phyloP scores from a whole-genome alignment of 164 flowering plant species.

The Chimonanthus salicifolius region DNA sequence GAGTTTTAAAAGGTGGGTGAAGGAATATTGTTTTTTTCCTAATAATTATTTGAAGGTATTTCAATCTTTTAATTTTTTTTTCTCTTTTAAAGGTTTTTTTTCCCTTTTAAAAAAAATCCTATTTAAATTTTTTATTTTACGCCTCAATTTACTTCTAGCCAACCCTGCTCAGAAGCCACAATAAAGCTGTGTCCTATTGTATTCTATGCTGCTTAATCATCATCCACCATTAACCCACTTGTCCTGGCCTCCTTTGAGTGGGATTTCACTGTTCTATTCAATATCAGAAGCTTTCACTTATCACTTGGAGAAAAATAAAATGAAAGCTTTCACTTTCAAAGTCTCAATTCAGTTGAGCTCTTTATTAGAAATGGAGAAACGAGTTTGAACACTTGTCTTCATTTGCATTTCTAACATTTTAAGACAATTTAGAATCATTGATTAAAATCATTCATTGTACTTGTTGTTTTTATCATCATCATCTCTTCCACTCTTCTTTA shows the following conservation, averaged over 20 bases:
- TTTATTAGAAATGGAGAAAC: not conserved
- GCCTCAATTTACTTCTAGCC: too few species aligned
- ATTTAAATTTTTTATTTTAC: too few species aligned
- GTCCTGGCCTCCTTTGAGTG: not conserved
- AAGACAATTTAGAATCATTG: not conserved
- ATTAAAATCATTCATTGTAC: too few species aligned
- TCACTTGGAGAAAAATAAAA: too few species aligned
- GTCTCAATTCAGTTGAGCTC: not conserved
- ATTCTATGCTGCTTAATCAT: not conserved
- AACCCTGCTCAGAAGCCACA: not conserved
- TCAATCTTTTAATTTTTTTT: not conserved
- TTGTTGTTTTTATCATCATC: not conserved
- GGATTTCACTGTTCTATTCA: not conserved
- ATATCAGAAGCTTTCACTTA: not conserved
- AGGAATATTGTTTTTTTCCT: too few species aligned
- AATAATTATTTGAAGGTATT: not conserved
- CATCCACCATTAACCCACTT: not conserved
- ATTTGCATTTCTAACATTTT: too few species aligned
- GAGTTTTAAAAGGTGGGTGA: too few species aligned
- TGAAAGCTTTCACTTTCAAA: not conserved
- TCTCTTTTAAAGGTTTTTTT: too few species aligned
- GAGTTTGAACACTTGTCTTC: not conserved
- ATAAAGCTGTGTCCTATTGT: not conserved
- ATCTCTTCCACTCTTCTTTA: too few species aligned
- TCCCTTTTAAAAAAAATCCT: too few species aligned